Conservation (phyloP, 352 stramenopile genomes). For the Pseudoperonospora humuli region DNA sequence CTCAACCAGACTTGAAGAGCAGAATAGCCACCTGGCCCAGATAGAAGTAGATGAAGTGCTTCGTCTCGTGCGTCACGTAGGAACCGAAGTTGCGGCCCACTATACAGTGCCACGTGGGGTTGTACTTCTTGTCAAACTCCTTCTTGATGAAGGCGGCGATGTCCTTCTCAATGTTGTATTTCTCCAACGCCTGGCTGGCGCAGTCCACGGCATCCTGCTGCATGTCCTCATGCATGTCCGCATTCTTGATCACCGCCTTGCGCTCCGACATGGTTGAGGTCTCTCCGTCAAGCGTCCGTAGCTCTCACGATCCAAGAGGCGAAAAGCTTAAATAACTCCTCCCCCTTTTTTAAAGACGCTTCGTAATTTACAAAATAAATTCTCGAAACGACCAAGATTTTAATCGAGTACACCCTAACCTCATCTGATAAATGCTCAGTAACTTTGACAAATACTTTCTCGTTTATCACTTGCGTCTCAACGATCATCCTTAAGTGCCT, state of each 20-base stretch:
- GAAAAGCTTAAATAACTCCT: conserved; percentile 26
- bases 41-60: conserved; percentile 96
- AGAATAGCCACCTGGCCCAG: conserved; percentile 87
- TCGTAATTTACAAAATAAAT: no score
- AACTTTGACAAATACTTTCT: no score
- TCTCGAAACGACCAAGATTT: no score
- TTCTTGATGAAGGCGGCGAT: conserved; percentile 92
- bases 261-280: conserved; percentile 79
- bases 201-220: conserved; percentile 99
- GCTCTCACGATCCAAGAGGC: conserved; percentile 8
- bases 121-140: conserved; percentile 91
- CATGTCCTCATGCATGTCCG: conserved; percentile 99
- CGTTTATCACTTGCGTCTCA: no score
- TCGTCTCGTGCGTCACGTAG: conserved; percentile 91
- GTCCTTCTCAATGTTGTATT: conserved; percentile 99
- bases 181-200: conserved; percentile 96
- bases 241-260: conserved; percentile 99
- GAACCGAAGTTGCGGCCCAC: conserved; percentile 92
- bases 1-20: conserved; percentile 28
- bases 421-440: no score
- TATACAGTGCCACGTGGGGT: conserved; percentile 92
- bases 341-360: no score
- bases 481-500: no score
- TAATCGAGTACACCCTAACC: no score
- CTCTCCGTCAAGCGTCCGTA: neutral